Conservation (phyloP, 345 rosid genomes). For the Eucalyptus erythrocorys region DNA sequence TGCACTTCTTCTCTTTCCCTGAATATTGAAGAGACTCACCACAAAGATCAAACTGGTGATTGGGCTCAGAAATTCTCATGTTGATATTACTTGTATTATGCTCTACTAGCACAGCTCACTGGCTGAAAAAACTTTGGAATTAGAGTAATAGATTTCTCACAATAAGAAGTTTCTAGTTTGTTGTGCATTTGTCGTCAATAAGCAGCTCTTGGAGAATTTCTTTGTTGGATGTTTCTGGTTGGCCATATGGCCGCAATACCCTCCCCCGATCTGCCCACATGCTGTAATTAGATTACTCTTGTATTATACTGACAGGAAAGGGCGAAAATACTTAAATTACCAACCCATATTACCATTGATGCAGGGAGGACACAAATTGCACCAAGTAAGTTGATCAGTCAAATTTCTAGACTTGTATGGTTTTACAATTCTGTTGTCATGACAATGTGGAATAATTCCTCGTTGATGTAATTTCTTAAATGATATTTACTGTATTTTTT, state of each 20-base stretch:
- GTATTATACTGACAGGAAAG: constrained; percentile 47
- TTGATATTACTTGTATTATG: not conserved
- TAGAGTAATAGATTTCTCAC: not conserved
- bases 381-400: constrained; percentile 64
- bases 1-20: not conserved
- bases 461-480: not conserved
- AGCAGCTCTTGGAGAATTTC: not conserved
- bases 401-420: not conserved
- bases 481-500: not conserved
- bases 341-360: constrained; percentile 92
- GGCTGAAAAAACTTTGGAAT: not conserved
- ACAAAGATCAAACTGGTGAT: not conserved
- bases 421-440: not conserved
- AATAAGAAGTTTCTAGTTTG: not conserved
- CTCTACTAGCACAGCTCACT: not conserved
- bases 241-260: not conserved
- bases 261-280: not conserved
- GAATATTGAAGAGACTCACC: not conserved
- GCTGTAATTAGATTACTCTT: not conserved
- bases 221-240: not conserved
- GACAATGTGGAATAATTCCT: not conserved
- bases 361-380: constrained; percentile 99
- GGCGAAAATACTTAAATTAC: constrained; percentile 78
- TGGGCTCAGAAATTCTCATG: not conserved
- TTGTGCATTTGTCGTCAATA: not conserved